Conservation (phyloP, 1,139 yeast species). For the Taiozyma sp. region DNA sequence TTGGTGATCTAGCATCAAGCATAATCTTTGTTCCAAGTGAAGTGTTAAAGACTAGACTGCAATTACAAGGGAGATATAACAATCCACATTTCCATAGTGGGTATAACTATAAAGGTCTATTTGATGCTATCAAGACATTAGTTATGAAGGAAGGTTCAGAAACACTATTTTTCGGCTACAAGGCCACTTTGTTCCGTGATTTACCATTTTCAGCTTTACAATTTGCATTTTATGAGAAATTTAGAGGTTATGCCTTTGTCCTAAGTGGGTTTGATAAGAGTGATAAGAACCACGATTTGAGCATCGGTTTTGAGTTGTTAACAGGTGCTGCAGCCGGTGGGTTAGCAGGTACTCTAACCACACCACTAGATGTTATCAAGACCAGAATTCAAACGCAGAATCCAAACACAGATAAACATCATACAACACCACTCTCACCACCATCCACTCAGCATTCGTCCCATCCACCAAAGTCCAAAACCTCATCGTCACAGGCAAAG, state of each 20-base stretch:
- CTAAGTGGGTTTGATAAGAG: conserved; percentile 9
- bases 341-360: conserved; percentile 78
- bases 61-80: conserved; percentile 82
- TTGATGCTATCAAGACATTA: conserved; percentile 65
- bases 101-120: conserved; percentile 71
- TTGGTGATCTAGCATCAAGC: conserved; percentile 89
- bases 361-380: conserved; percentile 88
- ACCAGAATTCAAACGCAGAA: conserved; percentile 84
- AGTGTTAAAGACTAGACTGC: conserved; percentile 89
- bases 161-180: conserved; percentile 84
- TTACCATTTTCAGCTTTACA: conserved; percentile 94
- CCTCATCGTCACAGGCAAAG: conserved; percentile 8
- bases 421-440: conserved; percentile 9
- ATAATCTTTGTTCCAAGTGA: conserved; percentile 96
- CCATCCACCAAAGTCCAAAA: conserved; percentile 5
- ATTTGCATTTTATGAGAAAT: conserved; percentile 89
- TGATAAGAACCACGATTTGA: conserved; percentile 36
- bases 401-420: conserved; percentile 18
- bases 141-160: conserved; percentile 61
- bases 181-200: conserved; percentile 87
- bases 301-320: conserved; percentile 56
- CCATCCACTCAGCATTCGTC: conserved; percentile 10
- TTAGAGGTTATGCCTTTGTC: conserved; percentile 53
- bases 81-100: conserved; percentile 78
- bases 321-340: conserved; percentile 99